These are phyloP conservation scores for Holtermanniella nyarrowii DNA, from an alignment of 768 basidiomycete species.

Conservation along the genomic window DNA sequence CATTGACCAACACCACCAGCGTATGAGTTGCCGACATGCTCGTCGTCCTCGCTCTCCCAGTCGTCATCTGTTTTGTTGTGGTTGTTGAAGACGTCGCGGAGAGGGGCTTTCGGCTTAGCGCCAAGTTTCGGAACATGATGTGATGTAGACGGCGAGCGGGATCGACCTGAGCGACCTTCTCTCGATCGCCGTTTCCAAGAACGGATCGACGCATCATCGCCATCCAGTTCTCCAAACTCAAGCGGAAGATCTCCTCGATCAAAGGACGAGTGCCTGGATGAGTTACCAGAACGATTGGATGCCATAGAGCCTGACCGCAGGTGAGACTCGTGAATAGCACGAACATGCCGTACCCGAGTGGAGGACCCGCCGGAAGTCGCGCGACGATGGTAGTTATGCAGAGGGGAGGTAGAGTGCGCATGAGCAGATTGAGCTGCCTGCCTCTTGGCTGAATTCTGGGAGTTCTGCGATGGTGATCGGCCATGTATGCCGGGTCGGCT, in stretches of 20 bases:
- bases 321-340: slow-evolving; percentile 27
- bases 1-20: slow-evolving; percentile 40
- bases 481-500: slow-evolving; percentile 53
- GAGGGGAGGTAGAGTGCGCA: slow-evolving; percentile 50
- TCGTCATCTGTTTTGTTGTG: slow-evolving; percentile 40
- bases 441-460: slow-evolving; percentile 53
- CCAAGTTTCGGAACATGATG: slow-evolving; percentile 42
- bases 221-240: slow-evolving; percentile 41
- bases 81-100: slow-evolving; percentile 39
- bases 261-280: slow-evolving; percentile 65
- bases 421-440: slow-evolving; percentile 50
- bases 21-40: slow-evolving; percentile 15
- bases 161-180: slow-evolving; percentile 57
- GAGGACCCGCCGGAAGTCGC: slow-evolving; percentile 66
- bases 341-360: slow-evolving; percentile 48
- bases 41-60: slow-evolving; percentile 39
- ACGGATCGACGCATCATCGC: slow-evolving; percentile 25
- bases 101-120: slow-evolving; percentile 17
- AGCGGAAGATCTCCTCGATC: slow-evolving; percentile 43
- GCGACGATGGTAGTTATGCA: slow-evolving; percentile 65
- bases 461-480: slow-evolving; percentile 61
- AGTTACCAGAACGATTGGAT: slow-evolving; percentile 63
- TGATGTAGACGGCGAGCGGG: slow-evolving; percentile 60
- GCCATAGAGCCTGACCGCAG: slow-evolving; percentile 63
- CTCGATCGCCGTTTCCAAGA: slow-evolving; percentile 41